phyloP scores from a whole-genome alignment of 2,329 filamentous ascomycete species.

The Ascosphaera aggregata region DNA sequence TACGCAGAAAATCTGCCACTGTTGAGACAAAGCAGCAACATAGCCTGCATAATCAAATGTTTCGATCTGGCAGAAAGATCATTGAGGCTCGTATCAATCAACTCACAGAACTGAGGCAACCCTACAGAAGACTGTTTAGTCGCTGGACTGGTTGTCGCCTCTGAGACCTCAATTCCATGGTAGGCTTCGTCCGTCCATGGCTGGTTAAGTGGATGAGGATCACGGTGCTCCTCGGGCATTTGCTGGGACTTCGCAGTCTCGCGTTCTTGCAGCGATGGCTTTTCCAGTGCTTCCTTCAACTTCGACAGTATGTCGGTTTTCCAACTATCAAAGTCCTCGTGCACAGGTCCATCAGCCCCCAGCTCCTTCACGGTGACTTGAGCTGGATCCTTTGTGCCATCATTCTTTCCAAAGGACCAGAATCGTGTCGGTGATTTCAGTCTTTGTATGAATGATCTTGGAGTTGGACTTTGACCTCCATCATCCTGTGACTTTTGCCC shows the following conservation, averaged over 20 bases:
- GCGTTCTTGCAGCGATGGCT: neutral
- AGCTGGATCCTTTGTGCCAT: neutral
- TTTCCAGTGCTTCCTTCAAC: neutral
- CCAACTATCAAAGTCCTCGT: neutral
- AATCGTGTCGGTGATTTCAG: neutral
- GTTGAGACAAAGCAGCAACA: neutral
- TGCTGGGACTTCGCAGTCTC: neutral
- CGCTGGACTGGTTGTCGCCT: neutral
- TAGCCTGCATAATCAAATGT: neutral
- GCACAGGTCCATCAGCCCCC: neutral
- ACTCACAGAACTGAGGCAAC: neutral
- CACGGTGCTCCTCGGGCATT: neutral
- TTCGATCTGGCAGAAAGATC: neutral
- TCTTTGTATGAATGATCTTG: neutral
- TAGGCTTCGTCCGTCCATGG: neutral
- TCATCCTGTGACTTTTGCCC: too few relatives aligned
- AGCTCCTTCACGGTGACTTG: neutral
- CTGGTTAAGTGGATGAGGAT: neutral
- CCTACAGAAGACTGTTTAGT: neutral
- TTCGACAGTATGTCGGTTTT: neutral
- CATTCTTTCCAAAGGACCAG: neutral
- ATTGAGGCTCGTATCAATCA: neutral
- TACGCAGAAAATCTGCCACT: slow-evolving; percentile 42
- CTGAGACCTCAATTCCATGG: neutral
- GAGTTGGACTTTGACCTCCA: too few relatives aligned